These are phyloP conservation scores for Colletotrichum coccodes DNA, from an alignment of 2,329 filamentous ascomycete genomes.

Conservation along the genomic window DNA sequence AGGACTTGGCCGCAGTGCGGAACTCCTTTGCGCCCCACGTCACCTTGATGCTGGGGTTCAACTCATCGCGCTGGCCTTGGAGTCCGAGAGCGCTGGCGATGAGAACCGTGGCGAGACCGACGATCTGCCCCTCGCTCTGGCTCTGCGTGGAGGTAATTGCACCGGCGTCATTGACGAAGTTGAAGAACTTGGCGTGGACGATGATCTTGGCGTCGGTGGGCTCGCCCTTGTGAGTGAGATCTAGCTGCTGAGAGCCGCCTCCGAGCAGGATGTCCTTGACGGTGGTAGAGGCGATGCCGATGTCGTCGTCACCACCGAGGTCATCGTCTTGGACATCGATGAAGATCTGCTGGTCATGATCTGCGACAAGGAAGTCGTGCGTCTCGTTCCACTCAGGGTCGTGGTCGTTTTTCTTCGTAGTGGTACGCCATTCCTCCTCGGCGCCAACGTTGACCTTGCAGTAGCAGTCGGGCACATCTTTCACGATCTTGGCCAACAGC, in stretches of 20 bases:
- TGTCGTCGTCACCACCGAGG: constrained; percentile 51
- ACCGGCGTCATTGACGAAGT: constrained; percentile 48
- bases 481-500: constrained; percentile 53
- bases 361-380: constrained; percentile 56
- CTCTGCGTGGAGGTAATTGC: constrained; percentile 42
- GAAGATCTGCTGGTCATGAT: constrained; percentile 53
- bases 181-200: constrained; percentile 51
- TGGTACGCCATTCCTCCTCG: constrained; percentile 54
- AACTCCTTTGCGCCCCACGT: constrained; percentile 53
- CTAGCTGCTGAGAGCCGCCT: constrained; percentile 53
- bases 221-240: constrained; percentile 49
- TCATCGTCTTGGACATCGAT: constrained; percentile 57
- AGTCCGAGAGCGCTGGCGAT: constrained; percentile 53
- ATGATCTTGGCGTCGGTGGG: constrained; percentile 46
- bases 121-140: constrained; percentile 42
- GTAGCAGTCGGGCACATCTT: constrained; percentile 59
- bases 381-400: constrained; percentile 59
- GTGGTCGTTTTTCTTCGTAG: constrained; percentile 51
- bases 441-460: constrained; percentile 54
- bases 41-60: constrained; percentile 57
- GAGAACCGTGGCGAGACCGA: constrained; percentile 54
- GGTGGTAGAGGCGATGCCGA: constrained; percentile 52
- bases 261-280: constrained; percentile 52
- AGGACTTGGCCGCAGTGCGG: constrained; percentile 52
- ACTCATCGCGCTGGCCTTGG: constrained; percentile 52